phyloP scores from a whole-genome alignment of 2,329 filamentous ascomycete species.

The Claviceps sp. region DNA sequence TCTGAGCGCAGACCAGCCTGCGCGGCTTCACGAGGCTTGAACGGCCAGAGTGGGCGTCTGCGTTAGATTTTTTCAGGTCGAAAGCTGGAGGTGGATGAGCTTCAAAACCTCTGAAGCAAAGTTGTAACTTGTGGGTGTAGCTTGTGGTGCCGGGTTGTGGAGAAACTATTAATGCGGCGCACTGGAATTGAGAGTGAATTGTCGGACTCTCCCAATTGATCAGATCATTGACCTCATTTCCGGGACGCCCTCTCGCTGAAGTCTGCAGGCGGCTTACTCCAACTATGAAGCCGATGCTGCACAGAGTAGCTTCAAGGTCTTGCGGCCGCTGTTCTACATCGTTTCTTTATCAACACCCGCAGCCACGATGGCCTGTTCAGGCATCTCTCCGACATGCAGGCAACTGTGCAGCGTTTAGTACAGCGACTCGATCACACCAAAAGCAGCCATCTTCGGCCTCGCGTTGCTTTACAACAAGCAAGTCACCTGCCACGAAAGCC shows the following conservation, averaged over 20 bases:
- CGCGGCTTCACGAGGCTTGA: constrained; percentile 25
- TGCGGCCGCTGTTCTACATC: constrained; percentile 28
- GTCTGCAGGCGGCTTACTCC: neutral
- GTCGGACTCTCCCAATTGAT: constrained; percentile 3
- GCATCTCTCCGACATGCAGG: constrained; percentile 13
- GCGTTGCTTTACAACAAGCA: constrained; percentile 19
- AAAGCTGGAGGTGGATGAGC: constrained; percentile 11
- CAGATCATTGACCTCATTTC: constrained; percentile 1
- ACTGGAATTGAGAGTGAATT: constrained; percentile 15
- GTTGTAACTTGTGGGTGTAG: neutral
- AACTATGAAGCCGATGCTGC: constrained; percentile 27
- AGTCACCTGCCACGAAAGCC: constrained; percentile 15
- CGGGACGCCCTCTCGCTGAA: neutral
- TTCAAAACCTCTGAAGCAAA: constrained; percentile 19
- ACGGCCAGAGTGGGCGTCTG: constrained; percentile 12
- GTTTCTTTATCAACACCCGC: constrained; percentile 17
- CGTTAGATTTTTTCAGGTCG: constrained; percentile 5
- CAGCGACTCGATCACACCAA: constrained; percentile 9
- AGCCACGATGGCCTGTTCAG: constrained; percentile 10
- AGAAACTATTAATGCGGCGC: constrained; percentile 25
- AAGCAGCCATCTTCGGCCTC: constrained; percentile 4
- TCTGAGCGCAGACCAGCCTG: constrained; percentile 36
- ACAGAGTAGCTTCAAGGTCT: constrained; percentile 24
- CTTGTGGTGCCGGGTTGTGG: constrained; percentile 12
- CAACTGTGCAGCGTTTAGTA: constrained; percentile 11